A percentile compares a stretch with the other conserved stretches of the same genome.
Evolutionary conservation across 768 basidiomycete species (phyloP).

Genomic region (Boletellus sp.): DNA sequence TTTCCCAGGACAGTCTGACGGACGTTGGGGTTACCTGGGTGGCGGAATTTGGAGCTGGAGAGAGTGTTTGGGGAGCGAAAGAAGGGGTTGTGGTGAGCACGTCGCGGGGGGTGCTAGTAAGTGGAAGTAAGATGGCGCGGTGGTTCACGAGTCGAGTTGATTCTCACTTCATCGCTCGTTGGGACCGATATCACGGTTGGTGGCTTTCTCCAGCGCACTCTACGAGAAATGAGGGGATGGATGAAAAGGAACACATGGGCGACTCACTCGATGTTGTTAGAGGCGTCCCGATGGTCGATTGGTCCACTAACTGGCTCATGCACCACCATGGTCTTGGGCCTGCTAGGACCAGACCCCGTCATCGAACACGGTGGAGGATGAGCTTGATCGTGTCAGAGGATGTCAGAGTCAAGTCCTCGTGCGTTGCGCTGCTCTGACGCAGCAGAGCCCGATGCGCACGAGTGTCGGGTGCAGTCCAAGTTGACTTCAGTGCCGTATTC

Average conservation of each 20-base stretch:
- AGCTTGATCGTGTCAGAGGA: conserved; percentile 13
- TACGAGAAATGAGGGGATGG: conserved; percentile 7
- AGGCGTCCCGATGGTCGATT: conserved; percentile 31
- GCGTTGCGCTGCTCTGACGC: neutral
- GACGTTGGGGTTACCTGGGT: conserved; percentile 24
- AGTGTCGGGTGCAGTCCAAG: neutral
- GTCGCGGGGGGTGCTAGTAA: conserved; percentile 8
- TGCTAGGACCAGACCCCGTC: conserved; percentile 9
- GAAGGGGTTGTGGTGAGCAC: conserved; percentile 17
- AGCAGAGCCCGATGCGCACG: neutral
- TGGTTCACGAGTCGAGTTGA: neutral
- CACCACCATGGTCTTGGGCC: conserved; percentile 7
- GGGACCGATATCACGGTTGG: conserved; percentile 25
- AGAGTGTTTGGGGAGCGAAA: conserved; percentile 1
- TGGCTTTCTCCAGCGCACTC: conserved; percentile 13
- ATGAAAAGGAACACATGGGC: neutral
- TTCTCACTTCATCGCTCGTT: conserved; percentile 12
- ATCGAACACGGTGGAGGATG: conserved; percentile 6
- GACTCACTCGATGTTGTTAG: conserved; percentile 18
- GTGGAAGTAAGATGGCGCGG: conserved; percentile 3
- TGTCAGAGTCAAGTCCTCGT: conserved; percentile 1
- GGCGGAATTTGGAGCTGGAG: fast-evolving
- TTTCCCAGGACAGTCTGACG: conserved; percentile 19
- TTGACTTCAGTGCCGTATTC: neutral
- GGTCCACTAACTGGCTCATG: conserved; percentile 11